Base-by-base conservation (phyloP, 2,329 filamentous ascomycete species). In the Graphiopsis chlorocephala region DNA sequence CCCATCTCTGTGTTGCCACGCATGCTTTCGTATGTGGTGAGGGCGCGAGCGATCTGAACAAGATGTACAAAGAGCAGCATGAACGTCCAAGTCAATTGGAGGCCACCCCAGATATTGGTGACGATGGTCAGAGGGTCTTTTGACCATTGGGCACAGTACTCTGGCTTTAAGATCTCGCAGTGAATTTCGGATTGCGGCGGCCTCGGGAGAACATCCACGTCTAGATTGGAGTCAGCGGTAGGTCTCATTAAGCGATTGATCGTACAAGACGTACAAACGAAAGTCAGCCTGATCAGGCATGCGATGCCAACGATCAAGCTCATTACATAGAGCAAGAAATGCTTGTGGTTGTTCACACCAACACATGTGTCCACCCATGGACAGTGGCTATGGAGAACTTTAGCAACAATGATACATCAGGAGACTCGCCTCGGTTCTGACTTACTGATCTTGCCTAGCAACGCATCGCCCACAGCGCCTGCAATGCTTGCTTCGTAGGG, bases 21-120 rank as follows among this genome's bases (percentile, higher is more conserved):
- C 93, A 99, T 98, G 77, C 93, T 96, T 78, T 99, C 95, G 78
- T 91, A 98, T 0, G 95, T 99, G 1, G 95, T 99, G 82, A 96
- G 90, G 64, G 93, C 96, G 67, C 93, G 88, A 0, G 93, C 90
- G 60, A 99, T 89, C 75, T 99, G 95, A 59, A 97, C 84, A 60
- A 97, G 88, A 76, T 99, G 96, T 5, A 98, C 96, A 68, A 93
- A 90, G 66, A 97, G 84, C 35, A 99, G 88, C 93, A 99, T 98
- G n/a, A 90, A 89, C 2, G 98, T 92, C 95, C 95, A 99, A 23
- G 92, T 90, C 33, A 97, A 85, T 77, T 99, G 96, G 50, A 97
- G 81, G 2, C 86, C 84, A 7, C 86, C 85, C 95, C 95, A 99
- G 29, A 91, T 79, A 14, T 86, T 86, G 23, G 97, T 83, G 12